Percentiles rank a stretch among this genome's conserved stretches.
phyloP scores from a whole-genome alignment of 140 eudicot species.

The Flaveria floridana region DNA sequence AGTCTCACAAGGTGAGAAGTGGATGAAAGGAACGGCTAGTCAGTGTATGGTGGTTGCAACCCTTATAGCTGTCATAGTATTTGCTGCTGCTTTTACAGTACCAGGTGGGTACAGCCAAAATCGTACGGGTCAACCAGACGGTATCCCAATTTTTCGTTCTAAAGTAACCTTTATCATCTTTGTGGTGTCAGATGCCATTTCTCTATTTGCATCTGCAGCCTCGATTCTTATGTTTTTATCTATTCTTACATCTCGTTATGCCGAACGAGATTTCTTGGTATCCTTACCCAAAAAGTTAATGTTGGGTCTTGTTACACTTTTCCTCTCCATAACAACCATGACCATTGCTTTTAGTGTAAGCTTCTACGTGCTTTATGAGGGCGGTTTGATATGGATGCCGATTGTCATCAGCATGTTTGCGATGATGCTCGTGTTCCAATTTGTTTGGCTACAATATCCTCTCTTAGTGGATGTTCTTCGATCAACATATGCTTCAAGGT shows the following conservation, averaged over 20 bases:
- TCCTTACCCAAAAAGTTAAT: slow-evolving; percentile 44
- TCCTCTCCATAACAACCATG: slow-evolving; percentile 49
- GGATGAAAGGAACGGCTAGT: slow-evolving; percentile 64
- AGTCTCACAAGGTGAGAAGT: slow-evolving; percentile 43
- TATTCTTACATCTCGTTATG: slow-evolving; percentile 47
- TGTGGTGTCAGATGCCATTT: slow-evolving; percentile 42
- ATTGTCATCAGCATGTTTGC: slow-evolving; percentile 37
- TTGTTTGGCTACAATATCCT: slow-evolving; percentile 42
- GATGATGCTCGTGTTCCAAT: slow-evolving; percentile 35
- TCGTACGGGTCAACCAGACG: slow-evolving; percentile 9
- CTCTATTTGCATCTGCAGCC: slow-evolving; percentile 38
- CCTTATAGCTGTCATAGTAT: slow-evolving; percentile 51
- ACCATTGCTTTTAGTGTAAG: slow-evolving; percentile 43
- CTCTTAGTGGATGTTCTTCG: slow-evolving; percentile 34
- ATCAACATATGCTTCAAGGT: slow-evolving; percentile 34
- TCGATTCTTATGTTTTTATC: slow-evolving; percentile 56
- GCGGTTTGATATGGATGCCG: slow-evolving; percentile 27
- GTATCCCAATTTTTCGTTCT: slow-evolving; percentile 38
- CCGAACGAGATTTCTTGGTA: slow-evolving; percentile 43
- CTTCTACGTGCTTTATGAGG: slow-evolving; percentile 33
- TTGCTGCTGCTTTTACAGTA: slow-evolving; percentile 51
- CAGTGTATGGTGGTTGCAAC: slow-evolving; percentile 60
- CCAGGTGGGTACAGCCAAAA: slow-evolving; percentile 46
- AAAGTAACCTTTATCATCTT: slow-evolving; percentile 33
- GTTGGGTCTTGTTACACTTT: slow-evolving; percentile 40